Evolutionary conservation across 495 filamentous ascomycete genomes (phyloP).

Genomic region (Penicillium diatomitis): DNA sequence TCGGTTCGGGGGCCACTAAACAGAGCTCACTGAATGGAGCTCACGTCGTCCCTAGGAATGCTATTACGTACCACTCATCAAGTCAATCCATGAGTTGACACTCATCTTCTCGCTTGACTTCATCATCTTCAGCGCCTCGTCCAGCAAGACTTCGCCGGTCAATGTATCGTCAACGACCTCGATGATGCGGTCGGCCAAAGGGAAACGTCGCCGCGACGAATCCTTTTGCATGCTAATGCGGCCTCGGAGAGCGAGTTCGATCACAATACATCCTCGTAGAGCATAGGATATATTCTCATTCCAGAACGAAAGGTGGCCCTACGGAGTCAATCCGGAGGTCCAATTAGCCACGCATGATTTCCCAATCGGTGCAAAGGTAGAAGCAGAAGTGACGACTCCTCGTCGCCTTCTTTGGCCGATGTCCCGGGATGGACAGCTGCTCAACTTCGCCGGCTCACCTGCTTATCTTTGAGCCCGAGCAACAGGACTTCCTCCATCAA

Average conservation of each 20-base stretch:
- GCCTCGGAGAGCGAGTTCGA: constrained; percentile 91
- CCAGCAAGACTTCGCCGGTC: constrained; percentile 89
- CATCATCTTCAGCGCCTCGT: constrained; percentile 99
- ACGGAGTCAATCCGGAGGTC: no score
- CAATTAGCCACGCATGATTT: background rate
- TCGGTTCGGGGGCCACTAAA: no score
- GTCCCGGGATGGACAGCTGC: no score
- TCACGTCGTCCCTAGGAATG: background rate
- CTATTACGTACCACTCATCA: constrained; percentile 76
- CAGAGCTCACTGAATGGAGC: background rate
- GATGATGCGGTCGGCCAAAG: constrained; percentile 83
- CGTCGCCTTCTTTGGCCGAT: no score
- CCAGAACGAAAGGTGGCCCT: constrained; percentile 99
- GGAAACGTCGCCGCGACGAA: constrained; percentile 82
- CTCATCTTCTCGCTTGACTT: constrained; percentile 99
- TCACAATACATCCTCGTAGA: constrained; percentile 92
- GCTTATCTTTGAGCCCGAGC: constrained; percentile 95
- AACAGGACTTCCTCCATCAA: constrained; percentile 97
- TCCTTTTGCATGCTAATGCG: constrained; percentile 98
- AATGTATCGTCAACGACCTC: constrained; percentile 96
- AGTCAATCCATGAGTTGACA: constrained; percentile 94
- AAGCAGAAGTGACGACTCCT: no score
- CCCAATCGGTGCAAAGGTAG: background rate
- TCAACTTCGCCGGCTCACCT: constrained; percentile 45
- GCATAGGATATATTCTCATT: constrained; percentile 99